A percentile compares a stretch with the other conserved stretches of the same genome.
phyloP scores from a whole-genome alignment of 2,329 filamentous ascomycete genomes.

The Alternaria viburni region DNA sequence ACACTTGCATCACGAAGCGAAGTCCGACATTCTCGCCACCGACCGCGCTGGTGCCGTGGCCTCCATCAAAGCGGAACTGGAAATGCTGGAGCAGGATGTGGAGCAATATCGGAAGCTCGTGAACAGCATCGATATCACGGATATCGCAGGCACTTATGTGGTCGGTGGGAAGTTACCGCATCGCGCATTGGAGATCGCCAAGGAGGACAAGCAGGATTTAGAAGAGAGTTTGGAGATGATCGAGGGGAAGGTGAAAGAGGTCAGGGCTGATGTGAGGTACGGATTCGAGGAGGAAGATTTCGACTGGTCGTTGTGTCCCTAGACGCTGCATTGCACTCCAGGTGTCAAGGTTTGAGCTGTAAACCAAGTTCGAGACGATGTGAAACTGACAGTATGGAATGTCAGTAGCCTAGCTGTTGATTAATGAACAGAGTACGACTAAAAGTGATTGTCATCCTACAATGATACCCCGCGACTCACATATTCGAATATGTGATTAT shows the following conservation, averaged over 20 bases:
- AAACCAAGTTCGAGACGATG: background rate
- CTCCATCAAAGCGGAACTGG: slow-evolving; percentile 20
- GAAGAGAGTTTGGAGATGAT: slow-evolving; percentile 11
- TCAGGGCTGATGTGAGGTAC: slow-evolving; percentile 16
- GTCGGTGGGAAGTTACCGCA: slow-evolving; percentile 10
- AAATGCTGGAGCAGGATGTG: slow-evolving; percentile 18
- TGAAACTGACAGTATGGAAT: background rate
- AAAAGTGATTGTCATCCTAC: background rate
- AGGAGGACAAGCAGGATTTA: slow-evolving; percentile 18
- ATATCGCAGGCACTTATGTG: slow-evolving; percentile 19
- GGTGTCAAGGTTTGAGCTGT: background rate
- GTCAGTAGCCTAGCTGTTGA: background rate
- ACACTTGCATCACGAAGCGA: slow-evolving; percentile 7
- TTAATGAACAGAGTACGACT: background rate
- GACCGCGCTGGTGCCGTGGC: slow-evolving; percentile 9
- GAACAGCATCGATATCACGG: slow-evolving; percentile 10
- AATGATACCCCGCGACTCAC: background rate
- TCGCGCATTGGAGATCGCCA: slow-evolving; percentile 20
- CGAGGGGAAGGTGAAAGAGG: slow-evolving; percentile 6
- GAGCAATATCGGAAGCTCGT: slow-evolving; percentile 9
- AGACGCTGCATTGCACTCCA: background rate
- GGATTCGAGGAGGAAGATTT: slow-evolving; percentile 1
- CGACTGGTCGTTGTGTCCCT: background rate
- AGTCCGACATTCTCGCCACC: slow-evolving; percentile 4
- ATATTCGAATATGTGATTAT: background rate